These are phyloP conservation scores for Grosmannia serpens DNA, from an alignment of 2,329 filamentous ascomycete species.

Conservation along the genomic window DNA sequence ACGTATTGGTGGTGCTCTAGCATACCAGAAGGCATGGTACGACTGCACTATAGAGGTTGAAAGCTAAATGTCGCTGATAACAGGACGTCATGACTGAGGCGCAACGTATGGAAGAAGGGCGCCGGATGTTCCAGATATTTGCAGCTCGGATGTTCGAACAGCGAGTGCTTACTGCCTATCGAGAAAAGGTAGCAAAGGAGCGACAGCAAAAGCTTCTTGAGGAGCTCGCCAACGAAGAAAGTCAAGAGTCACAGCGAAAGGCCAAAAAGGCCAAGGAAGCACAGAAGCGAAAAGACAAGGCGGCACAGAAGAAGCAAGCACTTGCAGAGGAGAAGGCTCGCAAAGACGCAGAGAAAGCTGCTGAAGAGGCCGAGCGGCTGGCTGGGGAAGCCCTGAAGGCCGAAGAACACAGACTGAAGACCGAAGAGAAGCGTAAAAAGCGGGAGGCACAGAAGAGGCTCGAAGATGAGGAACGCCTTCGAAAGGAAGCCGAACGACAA, in stretches of 20 bases:
- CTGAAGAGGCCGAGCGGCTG: constrained; percentile 67
- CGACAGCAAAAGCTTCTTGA: constrained; percentile 83
- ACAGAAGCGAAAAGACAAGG: constrained; percentile 91
- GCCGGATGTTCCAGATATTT: constrained; percentile 99
- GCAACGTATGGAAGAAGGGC: constrained; percentile 96
- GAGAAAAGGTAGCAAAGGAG: constrained; percentile 90
- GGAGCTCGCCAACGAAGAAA: constrained; percentile 78
- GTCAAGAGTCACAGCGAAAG: constrained; percentile 65
- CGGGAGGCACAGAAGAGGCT: constrained; percentile 83
- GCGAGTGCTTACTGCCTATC: constrained; percentile 89
- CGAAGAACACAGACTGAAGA: constrained; percentile 70
- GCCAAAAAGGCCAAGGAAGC: constrained; percentile 91
- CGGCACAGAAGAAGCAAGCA: constrained; percentile 74
- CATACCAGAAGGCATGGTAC: background rate
- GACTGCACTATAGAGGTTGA: background rate
- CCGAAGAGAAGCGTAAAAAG: constrained; percentile 85
- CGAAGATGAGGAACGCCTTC: constrained; percentile 75
- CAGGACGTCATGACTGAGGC: constrained; percentile 96
- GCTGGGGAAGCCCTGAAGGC: constrained; percentile 66
- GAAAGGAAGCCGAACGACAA: constrained; percentile 76
- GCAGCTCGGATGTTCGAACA: constrained; percentile 99
- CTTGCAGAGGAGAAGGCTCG: constrained; percentile 85
- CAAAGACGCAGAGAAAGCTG: constrained; percentile 79
- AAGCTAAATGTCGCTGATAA: constrained; percentile 23
- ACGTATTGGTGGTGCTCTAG: background rate